Conservation (phyloP, 2,329 filamentous ascomycete genomes). For the Cladosporium halotolerans region DNA sequence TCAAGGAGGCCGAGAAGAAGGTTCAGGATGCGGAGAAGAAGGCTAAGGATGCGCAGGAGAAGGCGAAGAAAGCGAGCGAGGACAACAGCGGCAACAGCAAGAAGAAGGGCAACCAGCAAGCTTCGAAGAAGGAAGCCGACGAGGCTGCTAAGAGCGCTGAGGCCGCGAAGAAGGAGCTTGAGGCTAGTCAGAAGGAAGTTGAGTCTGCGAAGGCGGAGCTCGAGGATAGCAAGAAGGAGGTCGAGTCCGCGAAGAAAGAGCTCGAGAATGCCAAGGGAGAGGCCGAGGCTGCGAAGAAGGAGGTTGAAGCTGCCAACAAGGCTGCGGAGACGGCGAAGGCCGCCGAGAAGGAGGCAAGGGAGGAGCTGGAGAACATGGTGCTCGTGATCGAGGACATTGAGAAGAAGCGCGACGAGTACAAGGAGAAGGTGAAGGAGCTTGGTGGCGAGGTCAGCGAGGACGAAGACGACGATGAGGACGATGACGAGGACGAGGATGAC, state of each 20-base stretch:
- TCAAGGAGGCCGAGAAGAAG: constrained; percentile 24
- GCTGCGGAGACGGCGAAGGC: constrained; percentile 21
- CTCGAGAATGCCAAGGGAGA: constrained; percentile 12
- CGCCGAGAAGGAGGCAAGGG: constrained; percentile 36
- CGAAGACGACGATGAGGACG: constrained; percentile 26
- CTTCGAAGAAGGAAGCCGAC: constrained; percentile 1
- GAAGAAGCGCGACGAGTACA: constrained; percentile 33
- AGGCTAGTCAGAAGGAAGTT: constrained; percentile 10
- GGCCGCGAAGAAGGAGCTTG: constrained; percentile 24
- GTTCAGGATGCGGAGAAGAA: constrained; percentile 14
- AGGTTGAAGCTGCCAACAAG: constrained; percentile 5
- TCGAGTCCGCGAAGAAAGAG: constrained; percentile 13
- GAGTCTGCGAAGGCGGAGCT: constrained; percentile 13
- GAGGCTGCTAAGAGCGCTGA: constrained; percentile 14
- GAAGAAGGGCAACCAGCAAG: constrained; percentile 3
- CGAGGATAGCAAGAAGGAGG: constrained; percentile 20
- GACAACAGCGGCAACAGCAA: not conserved
- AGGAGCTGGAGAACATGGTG: constrained; percentile 44
- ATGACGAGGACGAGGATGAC: constrained; percentile 24
- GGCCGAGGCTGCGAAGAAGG: constrained; percentile 4
- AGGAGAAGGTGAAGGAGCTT: constrained; percentile 20
- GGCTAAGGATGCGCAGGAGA: constrained; percentile 4
- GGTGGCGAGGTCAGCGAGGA: constrained; percentile 28
- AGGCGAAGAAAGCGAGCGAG: constrained; percentile 5
- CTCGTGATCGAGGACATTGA: constrained; percentile 44